Conservation (phyloP, 1,284 basidiomycete genomes). For the Exsudoporus floridanus region DNA sequence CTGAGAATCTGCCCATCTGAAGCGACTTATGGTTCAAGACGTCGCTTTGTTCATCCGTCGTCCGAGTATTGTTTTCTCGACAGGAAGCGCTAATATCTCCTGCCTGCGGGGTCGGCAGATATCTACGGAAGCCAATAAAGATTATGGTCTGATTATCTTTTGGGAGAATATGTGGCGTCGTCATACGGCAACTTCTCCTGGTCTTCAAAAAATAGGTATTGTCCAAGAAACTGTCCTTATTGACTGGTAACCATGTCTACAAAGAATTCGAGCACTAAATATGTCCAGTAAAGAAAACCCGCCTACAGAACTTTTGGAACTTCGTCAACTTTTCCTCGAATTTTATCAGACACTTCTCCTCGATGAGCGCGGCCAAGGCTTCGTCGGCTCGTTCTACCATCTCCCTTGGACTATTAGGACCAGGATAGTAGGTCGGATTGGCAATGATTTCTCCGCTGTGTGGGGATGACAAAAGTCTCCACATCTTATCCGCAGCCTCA, state of each 20-base stretch:
- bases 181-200: background rate
- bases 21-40: background rate
- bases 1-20: background rate
- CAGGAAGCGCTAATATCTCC: too few species aligned
- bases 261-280: slow-evolving; percentile 10
- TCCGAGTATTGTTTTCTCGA: too few species aligned
- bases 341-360: slow-evolving; percentile 24
- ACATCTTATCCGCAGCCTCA: slow-evolving; percentile 17
- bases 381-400: slow-evolving; percentile 20
- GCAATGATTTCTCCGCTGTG: slow-evolving; percentile 16
- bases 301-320: slow-evolving; percentile 24
- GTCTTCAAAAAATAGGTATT: background rate
- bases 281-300: slow-evolving; percentile 17
- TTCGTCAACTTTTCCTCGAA: slow-evolving; percentile 24
- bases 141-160: background rate
- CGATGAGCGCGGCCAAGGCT: slow-evolving; percentile 18
- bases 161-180: background rate
- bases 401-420: slow-evolving; percentile 10
- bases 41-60: background rate
- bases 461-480: slow-evolving; percentile 17
- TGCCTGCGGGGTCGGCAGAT: background rate
- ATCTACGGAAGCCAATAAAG: background rate
- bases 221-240: background rate
- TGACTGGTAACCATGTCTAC: background rate
- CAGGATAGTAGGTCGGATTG: slow-evolving; percentile 26